Conservation (phyloP, 805 yeast species). For the Candida anglica region DNA sequence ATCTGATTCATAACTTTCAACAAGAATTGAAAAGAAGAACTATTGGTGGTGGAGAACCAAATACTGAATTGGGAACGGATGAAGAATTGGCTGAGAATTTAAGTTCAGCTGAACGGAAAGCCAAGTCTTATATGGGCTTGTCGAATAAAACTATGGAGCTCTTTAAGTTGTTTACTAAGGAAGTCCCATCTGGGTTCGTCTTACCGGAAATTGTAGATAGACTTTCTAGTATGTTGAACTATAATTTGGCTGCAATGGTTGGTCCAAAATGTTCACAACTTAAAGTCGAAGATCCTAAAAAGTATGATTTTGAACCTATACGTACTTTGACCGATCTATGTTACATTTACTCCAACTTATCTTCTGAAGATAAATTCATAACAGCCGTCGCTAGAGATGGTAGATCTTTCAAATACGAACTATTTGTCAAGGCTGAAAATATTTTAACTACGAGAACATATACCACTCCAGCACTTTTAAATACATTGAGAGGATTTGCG, state of each 20-base stretch:
- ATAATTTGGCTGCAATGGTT: conserved; percentile 85
- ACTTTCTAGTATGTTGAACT: conserved; percentile 92
- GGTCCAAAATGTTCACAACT: conserved; percentile 92
- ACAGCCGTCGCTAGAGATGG: conserved; percentile 84
- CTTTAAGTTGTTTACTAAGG: conserved; percentile 76
- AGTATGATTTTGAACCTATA: conserved; percentile 80
- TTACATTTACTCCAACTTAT: conserved; percentile 71
- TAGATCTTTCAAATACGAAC: conserved; percentile 72
- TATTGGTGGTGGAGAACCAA: conserved; percentile 24
- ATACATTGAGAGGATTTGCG: conserved; percentile 52
- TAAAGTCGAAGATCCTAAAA: conserved; percentile 79
- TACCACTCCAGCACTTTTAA: conserved; percentile 45
- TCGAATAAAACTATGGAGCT: conserved; percentile 78
- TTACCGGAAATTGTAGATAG: conserved; percentile 90
- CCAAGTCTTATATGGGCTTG: conserved; percentile 76
- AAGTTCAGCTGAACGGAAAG: conserved; percentile 65
- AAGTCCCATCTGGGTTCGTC: conserved; percentile 81
- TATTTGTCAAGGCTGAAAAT: conserved; percentile 66
- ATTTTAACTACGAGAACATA: conserved; percentile 60
- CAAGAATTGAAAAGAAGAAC: conserved; percentile 54
- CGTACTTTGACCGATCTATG: conserved; percentile 64
- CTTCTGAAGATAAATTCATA: conserved; percentile 61
- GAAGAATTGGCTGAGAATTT: conserved; percentile 61
- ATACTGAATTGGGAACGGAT: conserved; percentile 46
- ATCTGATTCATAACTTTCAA: conserved; percentile 73